Conservation (phyloP, 2,329 filamentous ascomycete genomes). For the Xylariaceae sp. region DNA sequence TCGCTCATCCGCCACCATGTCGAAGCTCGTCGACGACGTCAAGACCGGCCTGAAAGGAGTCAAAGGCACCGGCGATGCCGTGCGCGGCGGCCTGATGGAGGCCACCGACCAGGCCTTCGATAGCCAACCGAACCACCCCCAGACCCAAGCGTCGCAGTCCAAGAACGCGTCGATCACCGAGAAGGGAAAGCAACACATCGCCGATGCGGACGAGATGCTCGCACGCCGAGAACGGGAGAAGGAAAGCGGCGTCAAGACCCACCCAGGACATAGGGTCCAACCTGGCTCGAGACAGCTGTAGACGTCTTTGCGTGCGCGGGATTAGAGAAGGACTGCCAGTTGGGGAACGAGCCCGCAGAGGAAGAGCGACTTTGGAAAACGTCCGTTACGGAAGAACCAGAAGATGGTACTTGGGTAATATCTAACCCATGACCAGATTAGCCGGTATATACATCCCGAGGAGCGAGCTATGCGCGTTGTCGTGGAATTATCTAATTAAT, state of each 20-base stretch:
- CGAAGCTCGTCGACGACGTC: slow-evolving; percentile 23
- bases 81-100: slow-evolving; percentile 22
- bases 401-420: no score
- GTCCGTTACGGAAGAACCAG: no score
- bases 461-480: no score
- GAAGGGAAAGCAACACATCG: slow-evolving; percentile 20
- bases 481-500: no score
- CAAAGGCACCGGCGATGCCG: slow-evolving; percentile 22
- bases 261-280: not conserved
- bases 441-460: no score
- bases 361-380: no score
- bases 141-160: slow-evolving; percentile 15
- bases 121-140: slow-evolving; percentile 16
- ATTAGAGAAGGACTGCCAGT: no score
- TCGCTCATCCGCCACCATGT: slow-evolving; percentile 15
- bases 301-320: no score
- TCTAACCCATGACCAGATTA: no score
- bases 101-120: slow-evolving; percentile 23
- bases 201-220: slow-evolving; percentile 17
- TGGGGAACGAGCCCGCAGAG: no score
- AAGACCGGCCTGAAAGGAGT: slow-evolving; percentile 25
- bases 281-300: not conserved
- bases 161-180: slow-evolving; percentile 17
- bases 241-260: not conserved
- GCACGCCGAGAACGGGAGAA: slow-evolving; percentile 14